phyloP scores from a whole-genome alignment of 2,329 filamentous ascomycete genomes.

The Pyricularia pennisetigena region DNA sequence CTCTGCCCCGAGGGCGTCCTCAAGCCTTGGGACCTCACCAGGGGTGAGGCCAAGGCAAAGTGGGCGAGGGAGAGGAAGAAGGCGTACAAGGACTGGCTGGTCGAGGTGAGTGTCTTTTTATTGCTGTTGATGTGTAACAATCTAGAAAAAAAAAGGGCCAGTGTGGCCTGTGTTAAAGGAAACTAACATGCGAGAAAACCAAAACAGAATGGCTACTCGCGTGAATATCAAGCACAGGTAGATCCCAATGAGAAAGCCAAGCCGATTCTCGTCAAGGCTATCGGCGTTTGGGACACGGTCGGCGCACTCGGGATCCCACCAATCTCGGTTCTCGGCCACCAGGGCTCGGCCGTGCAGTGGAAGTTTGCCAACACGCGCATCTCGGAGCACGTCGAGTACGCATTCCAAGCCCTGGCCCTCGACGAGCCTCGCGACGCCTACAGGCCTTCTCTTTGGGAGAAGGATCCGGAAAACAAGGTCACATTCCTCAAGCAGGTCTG shows the following conservation, averaged over 20 bases:
- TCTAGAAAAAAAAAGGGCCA: not conserved
- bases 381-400: constrained; percentile 42
- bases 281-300: constrained; percentile 42
- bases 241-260: constrained; percentile 17
- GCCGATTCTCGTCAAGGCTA: constrained; percentile 30
- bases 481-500: constrained; percentile 35
- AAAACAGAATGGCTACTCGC: constrained; percentile 8
- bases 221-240: not conserved
- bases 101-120: constrained; percentile 15
- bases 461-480: constrained; percentile 8
- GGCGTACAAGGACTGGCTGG: constrained; percentile 25
- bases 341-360: constrained; percentile 13
- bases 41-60: constrained; percentile 18
- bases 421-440: constrained; percentile 47
- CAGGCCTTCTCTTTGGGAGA: constrained; percentile 7
- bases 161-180: not conserved
- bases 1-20: constrained; percentile 13
- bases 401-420: constrained; percentile 49
- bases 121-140: not conserved
- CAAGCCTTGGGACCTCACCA: constrained; percentile 13
- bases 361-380: constrained; percentile 44
- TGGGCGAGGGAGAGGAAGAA: constrained; percentile 23
- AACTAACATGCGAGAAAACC: constrained; percentile 13
- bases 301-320: constrained; percentile 33
- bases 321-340: constrained; percentile 24